phyloP scores from a whole-genome alignment of 306 rosid species.

The Casuarina cunninghamiana region DNA sequence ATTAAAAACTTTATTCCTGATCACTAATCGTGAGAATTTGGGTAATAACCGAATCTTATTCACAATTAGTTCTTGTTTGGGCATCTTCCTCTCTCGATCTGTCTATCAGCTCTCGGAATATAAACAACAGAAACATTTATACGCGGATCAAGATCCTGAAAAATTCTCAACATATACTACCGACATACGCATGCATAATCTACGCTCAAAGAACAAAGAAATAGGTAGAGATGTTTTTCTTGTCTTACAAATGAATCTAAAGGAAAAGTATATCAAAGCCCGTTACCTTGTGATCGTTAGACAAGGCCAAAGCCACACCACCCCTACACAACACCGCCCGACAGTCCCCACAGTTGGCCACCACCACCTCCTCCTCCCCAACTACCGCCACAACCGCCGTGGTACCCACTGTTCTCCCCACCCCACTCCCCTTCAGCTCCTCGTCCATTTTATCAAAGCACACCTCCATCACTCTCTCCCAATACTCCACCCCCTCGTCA shows the following conservation, averaged over 20 bases:
- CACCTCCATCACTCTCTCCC: constrained; percentile 76
- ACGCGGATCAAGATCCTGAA: no score
- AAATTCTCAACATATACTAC: no score
- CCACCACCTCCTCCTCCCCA: constrained; percentile 47
- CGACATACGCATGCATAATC: neutral
- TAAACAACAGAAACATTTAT: neutral
- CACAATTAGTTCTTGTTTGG: no score
- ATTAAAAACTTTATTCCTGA: neutral
- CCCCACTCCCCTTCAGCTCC: constrained; percentile 50
- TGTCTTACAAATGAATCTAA: neutral
- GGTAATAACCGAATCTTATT: neutral
- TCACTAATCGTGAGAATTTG: neutral
- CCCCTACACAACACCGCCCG: constrained; percentile 79
- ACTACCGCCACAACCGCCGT: constrained; percentile 72
- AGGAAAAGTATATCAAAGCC: neutral
- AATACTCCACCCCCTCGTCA: constrained; percentile 25
- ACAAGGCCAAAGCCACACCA: constrained; percentile 59
- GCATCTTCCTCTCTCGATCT: neutral
- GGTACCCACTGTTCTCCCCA: constrained; percentile 58
- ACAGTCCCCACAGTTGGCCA: constrained; percentile 86
- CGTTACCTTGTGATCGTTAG: constrained; percentile 77
- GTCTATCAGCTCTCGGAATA: neutral
- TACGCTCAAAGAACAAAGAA: neutral
- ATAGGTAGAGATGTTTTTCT: no score
- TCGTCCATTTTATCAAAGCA: constrained; percentile 75